Evolutionary conservation across 2,329 filamentous ascomycete genomes (phyloP).

Genomic region (Apiospora hydei): DNA sequence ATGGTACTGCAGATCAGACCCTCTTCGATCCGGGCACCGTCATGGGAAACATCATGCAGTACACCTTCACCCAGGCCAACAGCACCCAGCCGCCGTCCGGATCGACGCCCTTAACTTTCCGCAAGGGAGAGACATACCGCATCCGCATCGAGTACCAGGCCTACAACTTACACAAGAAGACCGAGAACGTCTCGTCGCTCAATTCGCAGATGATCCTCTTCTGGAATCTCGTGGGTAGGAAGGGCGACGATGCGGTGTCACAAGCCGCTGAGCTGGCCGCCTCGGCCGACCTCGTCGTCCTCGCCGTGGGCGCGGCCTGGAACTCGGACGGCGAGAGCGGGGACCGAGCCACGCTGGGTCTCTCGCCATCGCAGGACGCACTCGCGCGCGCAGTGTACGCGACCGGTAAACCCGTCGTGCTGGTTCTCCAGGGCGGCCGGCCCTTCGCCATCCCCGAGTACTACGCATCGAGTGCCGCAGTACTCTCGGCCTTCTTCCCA

Average conservation of each 20-base stretch:
- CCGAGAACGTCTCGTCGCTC: conserved; percentile 48
- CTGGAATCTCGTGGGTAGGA: conserved; percentile 53
- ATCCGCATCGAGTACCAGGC: conserved; percentile 52
- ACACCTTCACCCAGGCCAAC: conserved; percentile 46
- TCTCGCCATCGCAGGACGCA: conserved; percentile 46
- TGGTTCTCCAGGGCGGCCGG: conserved; percentile 50
- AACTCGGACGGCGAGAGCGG: conserved; percentile 53
- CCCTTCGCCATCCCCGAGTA: conserved; percentile 51
- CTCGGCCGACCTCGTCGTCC: conserved; percentile 47
- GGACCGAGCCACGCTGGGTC: conserved; percentile 47
- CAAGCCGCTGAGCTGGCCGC: conserved; percentile 46
- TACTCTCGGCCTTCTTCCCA: conserved; percentile 47
- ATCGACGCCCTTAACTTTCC: conserved; percentile 47
- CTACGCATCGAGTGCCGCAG: conserved; percentile 48
- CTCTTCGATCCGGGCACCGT: conserved; percentile 41
- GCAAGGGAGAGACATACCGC: conserved; percentile 41
- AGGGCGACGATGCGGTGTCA: conserved; percentile 33
- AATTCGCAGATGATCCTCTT: conserved; percentile 52
- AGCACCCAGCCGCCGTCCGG: conserved; percentile 46
- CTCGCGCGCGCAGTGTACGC: conserved; percentile 47
- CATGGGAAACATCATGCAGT: conserved; percentile 49
- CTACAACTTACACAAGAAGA: conserved; percentile 48
- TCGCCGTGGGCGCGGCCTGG: conserved; percentile 52
- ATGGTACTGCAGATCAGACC: conserved; percentile 36
- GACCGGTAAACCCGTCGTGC: conserved; percentile 48